Evolutionary conservation across 2,329 filamentous ascomycete genomes (phyloP).

Genomic region (Clarireedia homoeocarpa): DNA sequence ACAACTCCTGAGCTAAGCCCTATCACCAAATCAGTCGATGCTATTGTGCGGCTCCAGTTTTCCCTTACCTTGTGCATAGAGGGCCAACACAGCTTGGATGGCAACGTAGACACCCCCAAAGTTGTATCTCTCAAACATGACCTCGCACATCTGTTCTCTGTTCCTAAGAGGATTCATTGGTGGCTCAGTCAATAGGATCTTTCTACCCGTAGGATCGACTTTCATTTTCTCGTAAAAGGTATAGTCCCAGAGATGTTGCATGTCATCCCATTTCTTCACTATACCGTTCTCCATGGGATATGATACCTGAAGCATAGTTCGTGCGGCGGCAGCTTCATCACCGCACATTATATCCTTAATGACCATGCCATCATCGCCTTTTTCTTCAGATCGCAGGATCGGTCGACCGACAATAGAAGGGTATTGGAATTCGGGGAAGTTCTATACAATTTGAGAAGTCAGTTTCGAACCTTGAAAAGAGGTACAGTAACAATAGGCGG

Average conservation of each 20-base stretch:
- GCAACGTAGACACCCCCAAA: conserved; percentile 98
- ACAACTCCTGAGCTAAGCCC: conserved; percentile 91
- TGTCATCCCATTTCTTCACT: conserved; percentile 99
- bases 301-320: conserved; percentile 96
- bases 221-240: conserved; percentile 97
- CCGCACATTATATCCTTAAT: conserved; percentile 99
- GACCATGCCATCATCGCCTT: conserved; percentile 55
- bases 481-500: conserved; percentile 3
- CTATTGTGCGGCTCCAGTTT: conserved; percentile 9
- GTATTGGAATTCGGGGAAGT: conserved; percentile 98
- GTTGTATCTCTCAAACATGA: conserved; percentile 97
- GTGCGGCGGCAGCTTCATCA: conserved; percentile 90
- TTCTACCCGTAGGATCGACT: conserved; percentile 81
- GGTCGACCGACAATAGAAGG: conserved; percentile 96
- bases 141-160: conserved; percentile 94
- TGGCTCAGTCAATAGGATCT: conserved; percentile 95
- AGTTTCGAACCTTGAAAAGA: conserved; percentile 1
- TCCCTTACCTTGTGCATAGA: conserved; percentile 83
- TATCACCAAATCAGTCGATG: conserved; percentile 28
- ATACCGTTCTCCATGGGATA: conserved; percentile 99
- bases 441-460: conserved; percentile 42
- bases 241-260: conserved; percentile 99
- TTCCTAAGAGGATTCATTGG: conserved; percentile 98
- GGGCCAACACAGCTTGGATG: conserved; percentile 89
- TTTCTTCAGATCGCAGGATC: conserved; percentile 93